Base-by-base conservation (phyloP, 2,329 filamentous ascomycete species). In the Myriosclerotinia duriaeana region DNA sequence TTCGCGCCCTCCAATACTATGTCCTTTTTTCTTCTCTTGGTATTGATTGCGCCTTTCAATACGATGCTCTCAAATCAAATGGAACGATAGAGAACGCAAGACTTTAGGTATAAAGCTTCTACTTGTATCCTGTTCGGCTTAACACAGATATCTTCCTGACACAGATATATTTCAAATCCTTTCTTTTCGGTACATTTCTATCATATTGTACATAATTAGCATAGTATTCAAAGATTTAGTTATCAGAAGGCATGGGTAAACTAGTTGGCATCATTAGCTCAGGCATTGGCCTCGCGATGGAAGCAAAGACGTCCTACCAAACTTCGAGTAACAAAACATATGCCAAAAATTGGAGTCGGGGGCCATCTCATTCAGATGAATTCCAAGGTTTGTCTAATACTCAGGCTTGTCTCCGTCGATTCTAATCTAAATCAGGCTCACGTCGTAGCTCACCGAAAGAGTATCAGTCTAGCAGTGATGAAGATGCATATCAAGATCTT, bases 281-380 rank as follows among this genome's bases (percentile, higher is more conserved):
- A 26, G 64, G 64, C 8, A 61, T 66, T 38, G 64, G 40, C 14
- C 64, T 66, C 11, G 64, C 64, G 9, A 66, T 66, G n/a, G 64
- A 66, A 48, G 64, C 64, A 6, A 62, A 44, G 15, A 53, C 48
- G 3, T 38, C 48, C 5, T 53, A 53, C 9, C 46, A 53, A 53
- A 54, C 64, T 20, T 36, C 48, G n/a, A 40, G n/a, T 22, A 53
- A 26, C 15, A 63, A 54, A n/a, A 17, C 38, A 17, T 52, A 53
- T 3, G 8, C 9, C 3, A 58, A 22, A 26, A 54, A 60, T 52
- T 8, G n/a, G 6, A 61, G 8, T 38, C 34, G n/a, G 3, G 53
- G 17, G 30, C 34, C 3, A 34, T 44, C 63, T 50, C 42, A 20
- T 17, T 61, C 3, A 7, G 26, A 15, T 20, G 5, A 6, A 15